Evolutionary conservation across 1,284 basidiomycete genomes (phyloP), one percentile per base, ranked within the genome.

Genomic region (Puccinia polysora): DNA sequence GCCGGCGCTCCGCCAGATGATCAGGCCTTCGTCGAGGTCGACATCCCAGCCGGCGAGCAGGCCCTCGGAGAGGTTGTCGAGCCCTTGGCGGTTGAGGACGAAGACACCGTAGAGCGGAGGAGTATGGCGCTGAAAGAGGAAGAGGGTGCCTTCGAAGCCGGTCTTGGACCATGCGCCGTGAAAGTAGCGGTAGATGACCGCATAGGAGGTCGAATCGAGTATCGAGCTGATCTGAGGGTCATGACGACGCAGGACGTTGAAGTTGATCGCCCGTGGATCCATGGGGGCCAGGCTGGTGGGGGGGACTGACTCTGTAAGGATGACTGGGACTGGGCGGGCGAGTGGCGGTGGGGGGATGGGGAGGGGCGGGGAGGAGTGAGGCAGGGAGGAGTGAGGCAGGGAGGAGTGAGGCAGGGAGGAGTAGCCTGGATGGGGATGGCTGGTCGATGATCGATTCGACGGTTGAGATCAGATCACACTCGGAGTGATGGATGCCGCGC

Each of bases 201-300:
- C 64, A 40, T 65, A 65, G 5, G 64, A 65, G 20, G 64, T 67
- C 8, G 65, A 67, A 28, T 67, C 50, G 36, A 55, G 5, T 15
- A 67, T 67, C 1, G 49, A 56, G 0, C 23, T 18, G 49, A 67
- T 67, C 34, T 67, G 49, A 2, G 32, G 52, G 38, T 67, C 65
- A 45, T 67, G 65, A 23, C 65, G n/a, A 30, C 52, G 65, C 20
- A 67, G 52, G 34, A 67, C 65, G 52, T 65, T 65, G 64, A 65
- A 65, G 38, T 65, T 65, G 64, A 65, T 65, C 4, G 50, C 23
- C 8, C 38, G 49, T 38, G 65, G 65, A 56, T 67, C 47, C 65
- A 65, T 65, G n/a, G n/a, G n/a, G n/a, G n/a, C n/a, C n/a, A n/a
- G n/a, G n/a, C n/a, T n/a, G n/a, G n/a, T n/a, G n/a, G n/a, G n/a